phyloP scores from a whole-genome alignment of 495 filamentous ascomycete genomes.

The Darksidea phi region DNA sequence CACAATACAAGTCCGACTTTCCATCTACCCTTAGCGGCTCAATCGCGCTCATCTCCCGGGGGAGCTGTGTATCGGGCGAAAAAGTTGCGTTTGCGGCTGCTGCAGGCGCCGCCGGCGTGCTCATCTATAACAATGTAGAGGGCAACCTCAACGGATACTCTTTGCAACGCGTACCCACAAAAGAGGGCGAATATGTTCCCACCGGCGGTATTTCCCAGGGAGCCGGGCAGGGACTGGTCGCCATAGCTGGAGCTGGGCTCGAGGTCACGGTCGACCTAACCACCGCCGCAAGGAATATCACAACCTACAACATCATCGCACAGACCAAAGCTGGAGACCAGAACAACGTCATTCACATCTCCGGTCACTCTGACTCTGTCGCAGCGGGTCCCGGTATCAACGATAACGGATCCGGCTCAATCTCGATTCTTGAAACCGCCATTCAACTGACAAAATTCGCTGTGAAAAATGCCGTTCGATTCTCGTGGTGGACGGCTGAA shows the following conservation, averaged over 20 bases:
- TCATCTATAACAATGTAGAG: constrained; percentile 66
- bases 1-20: constrained; percentile 50
- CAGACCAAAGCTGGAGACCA: constrained; percentile 64
- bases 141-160: constrained; percentile 55
- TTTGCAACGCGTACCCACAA: constrained; percentile 51
- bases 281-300: constrained; percentile 38
- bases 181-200: constrained; percentile 51
- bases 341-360: constrained; percentile 61
- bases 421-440: constrained; percentile 63
- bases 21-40: constrained; percentile 53
- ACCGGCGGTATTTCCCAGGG: constrained; percentile 55
- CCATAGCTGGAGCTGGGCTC: constrained; percentile 42
- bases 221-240: constrained; percentile 53
- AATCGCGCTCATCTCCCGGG: constrained; percentile 64
- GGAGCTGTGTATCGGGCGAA: constrained; percentile 58
- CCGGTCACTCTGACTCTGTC: constrained; percentile 72
- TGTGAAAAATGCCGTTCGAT: constrained; percentile 65
- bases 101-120: constrained; percentile 56
- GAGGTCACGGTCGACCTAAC: constrained; percentile 40
- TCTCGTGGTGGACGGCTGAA: constrained; percentile 69
- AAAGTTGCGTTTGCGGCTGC: constrained; percentile 60
- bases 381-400: constrained; percentile 63
- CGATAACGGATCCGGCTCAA: constrained; percentile 65
- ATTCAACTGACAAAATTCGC: constrained; percentile 56
- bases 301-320: constrained; percentile 62